These are phyloP conservation scores for Podospora conica DNA, from an alignment of 495 filamentous ascomycete genomes.

Conservation along the genomic window DNA sequence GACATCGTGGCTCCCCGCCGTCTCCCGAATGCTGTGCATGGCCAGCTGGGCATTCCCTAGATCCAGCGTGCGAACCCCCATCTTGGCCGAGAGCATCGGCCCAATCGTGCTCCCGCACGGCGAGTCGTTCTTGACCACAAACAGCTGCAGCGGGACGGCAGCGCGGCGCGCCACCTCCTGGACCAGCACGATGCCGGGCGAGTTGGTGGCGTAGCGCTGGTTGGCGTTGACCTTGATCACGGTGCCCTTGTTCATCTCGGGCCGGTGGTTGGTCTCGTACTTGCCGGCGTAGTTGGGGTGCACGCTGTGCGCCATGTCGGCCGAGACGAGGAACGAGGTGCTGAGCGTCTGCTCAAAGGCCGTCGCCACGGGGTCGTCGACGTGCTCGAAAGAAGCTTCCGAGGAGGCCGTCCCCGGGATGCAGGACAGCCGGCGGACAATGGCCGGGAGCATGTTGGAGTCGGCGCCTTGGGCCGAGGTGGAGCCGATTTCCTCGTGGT, in stretches of 20 bases:
- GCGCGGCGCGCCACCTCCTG: slow-evolving; percentile 70
- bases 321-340: slow-evolving; percentile 90
- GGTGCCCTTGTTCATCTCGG: slow-evolving; percentile 91
- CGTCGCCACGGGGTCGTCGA: slow-evolving; percentile 55
- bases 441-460: slow-evolving; percentile 83
- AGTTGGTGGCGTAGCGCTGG: slow-evolving; percentile 91
- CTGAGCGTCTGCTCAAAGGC: slow-evolving; percentile 91
- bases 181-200: slow-evolving; percentile 86
- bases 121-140: slow-evolving; percentile 93
- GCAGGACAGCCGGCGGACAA: slow-evolving; percentile 81
- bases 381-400: slow-evolving; percentile 47
- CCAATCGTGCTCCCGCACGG: slow-evolving; percentile 95
- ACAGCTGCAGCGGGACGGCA: slow-evolving; percentile 82
- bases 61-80: slow-evolving; percentile 85
- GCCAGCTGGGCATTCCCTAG: slow-evolving; percentile 91
- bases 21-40: slow-evolving; percentile 98
- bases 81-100: slow-evolving; percentile 79
- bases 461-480: slow-evolving; percentile 86
- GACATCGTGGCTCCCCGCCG: slow-evolving; percentile 78
- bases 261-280: slow-evolving; percentile 84
- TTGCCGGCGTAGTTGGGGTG: slow-evolving; percentile 91
- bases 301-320: slow-evolving; percentile 94
- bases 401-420: slow-evolving; percentile 50
- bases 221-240: slow-evolving; percentile 99
- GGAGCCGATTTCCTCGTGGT: slow-evolving; percentile 97